Percentiles rank a stretch among this genome's conserved stretches.
Evolutionary conservation across 108 stramenopile genomes (phyloP).

Genomic region (Epithemia pelagica): DNA sequence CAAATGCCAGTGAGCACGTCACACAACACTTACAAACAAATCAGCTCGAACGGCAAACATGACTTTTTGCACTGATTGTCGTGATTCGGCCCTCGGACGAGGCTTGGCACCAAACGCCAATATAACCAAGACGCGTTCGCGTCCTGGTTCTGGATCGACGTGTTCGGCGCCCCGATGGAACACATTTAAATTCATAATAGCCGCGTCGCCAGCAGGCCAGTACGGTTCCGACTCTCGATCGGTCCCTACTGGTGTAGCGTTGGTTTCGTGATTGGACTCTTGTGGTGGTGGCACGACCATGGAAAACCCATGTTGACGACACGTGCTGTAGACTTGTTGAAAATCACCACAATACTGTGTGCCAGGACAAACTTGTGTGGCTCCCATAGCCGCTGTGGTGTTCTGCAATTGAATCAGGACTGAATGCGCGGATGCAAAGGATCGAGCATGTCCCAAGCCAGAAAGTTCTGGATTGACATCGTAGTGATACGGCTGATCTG

Average conservation of each 20-base stretch:
- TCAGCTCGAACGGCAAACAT: constrained; percentile 39
- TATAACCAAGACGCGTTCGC: constrained; percentile 47
- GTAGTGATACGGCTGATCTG: constrained; percentile 39
- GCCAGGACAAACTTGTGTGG: constrained; percentile 50
- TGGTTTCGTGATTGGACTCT: constrained; percentile 15
- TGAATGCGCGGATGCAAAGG: constrained; percentile 36
- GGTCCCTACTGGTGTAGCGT: constrained; percentile 21
- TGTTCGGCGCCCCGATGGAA: constrained; percentile 51
- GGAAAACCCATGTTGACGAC: constrained; percentile 15
- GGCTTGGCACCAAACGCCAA: constrained; percentile 51
- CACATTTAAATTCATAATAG: constrained; percentile 44
- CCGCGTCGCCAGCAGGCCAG: constrained; percentile 36
- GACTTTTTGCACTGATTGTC: constrained; percentile 27
- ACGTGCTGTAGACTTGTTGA: constrained; percentile 1
- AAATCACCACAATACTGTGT: constrained; percentile 38
- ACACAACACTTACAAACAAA: constrained; percentile 16
- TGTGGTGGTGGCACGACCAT: neutral
- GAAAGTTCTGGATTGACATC: constrained; percentile 31
- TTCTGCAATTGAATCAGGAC: constrained; percentile 35
- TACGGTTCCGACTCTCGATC: constrained; percentile 9
- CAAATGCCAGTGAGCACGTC: neutral
- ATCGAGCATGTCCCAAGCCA: constrained; percentile 28
- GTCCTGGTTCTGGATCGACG: constrained; percentile 30
- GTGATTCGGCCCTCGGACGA: constrained; percentile 10
- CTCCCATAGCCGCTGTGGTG: constrained; percentile 48